Evolutionary conservation across 2,329 filamentous ascomycete genomes (phyloP), one percentile per base, ranked within the genome.

Genomic region (Cladosporium austrohemisphaericum): DNA sequence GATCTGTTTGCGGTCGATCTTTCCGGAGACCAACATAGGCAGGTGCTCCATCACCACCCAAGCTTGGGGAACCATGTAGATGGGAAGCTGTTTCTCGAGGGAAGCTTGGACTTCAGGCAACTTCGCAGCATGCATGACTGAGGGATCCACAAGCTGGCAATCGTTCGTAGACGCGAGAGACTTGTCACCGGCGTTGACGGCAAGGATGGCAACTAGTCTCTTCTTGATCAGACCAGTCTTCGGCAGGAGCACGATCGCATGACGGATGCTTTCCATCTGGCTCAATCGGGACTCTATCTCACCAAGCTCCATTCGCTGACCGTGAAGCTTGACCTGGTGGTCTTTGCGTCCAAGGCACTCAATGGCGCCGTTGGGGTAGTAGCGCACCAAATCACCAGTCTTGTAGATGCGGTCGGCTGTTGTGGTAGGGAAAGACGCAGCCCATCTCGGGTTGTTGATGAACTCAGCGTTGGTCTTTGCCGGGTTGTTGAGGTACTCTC

Each of bases 301-400:
- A 1, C 79, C 77, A 10, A 89, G 76, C 60, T 93, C 87, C 22
- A 94, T 81, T 36, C 86, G 74, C 56, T 90, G 85, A 0, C 88
- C 88, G 26, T 86, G 79, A 10, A 94, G 73, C 63, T 92, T 93
- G 43, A 92, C 74, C 65, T 91, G 86, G 50, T 84, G 83, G 57
- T 92, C 88, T 19, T 83, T 74, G 18, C 87, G 77, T 11, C 86
- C 85, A 9, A 80, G 66, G 35, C 89, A 86, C 5, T 45, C 26
- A 22, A 57, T 37, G 19, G 41, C 43, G 11, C 55, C 57, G 38
- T 60, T 53, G 10, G 41, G 26, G 6, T 49, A 45, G 36, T 59
- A 53, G 22, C 52, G 49, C 3, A 57, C 58, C 16, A 60, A 41
- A 29, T 60, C 58, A 14, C 57, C 58, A 8, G 57, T 60, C 41